Conservation (phyloP, 2,329 filamentous ascomycete species). For the Fusarium luffae region DNA sequence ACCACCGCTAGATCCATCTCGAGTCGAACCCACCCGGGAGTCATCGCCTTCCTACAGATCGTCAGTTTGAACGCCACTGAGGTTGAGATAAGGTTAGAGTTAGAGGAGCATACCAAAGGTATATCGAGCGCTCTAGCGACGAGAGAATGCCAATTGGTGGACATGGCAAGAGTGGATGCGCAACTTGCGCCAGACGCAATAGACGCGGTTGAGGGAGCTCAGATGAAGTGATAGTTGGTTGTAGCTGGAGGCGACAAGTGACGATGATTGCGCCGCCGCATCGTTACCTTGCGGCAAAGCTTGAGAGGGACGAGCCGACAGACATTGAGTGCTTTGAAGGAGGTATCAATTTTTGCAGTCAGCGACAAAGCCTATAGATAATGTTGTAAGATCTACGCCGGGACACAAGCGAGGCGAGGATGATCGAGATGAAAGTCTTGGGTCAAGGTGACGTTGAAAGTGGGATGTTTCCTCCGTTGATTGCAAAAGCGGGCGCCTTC, state of each 20-base stretch:
- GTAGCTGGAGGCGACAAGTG: conserved; percentile 6
- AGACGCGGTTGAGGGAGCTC: neutral
- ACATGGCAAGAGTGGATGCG: conserved; percentile 16
- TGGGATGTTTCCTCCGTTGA: conserved; percentile 20
- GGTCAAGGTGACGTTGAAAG: conserved; percentile 24
- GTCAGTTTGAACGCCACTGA: conserved; percentile 1
- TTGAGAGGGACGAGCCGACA: neutral
- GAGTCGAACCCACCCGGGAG: conserved; percentile 50
- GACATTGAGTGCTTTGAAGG: conserved; percentile 14
- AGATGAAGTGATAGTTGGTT: neutral
- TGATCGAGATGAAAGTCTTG: conserved; percentile 14
- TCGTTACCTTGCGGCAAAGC: conserved; percentile 26
- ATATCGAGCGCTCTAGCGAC: conserved; percentile 28
- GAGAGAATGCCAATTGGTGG: conserved; percentile 23
- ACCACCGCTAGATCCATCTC: conserved; percentile 50
- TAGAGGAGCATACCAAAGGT: conserved; percentile 21
- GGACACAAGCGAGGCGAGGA: neutral
- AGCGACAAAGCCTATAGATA: neutral
- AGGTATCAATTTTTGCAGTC: neutral
- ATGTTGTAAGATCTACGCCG: neutral
- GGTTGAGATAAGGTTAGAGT: conserved; percentile 6
- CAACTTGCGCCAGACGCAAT: neutral
- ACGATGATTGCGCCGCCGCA: conserved; percentile 20
- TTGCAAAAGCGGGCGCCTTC: conserved; percentile 20
- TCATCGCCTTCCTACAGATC: conserved; percentile 42